Evolutionary conservation across 148 eudicot genomes (phyloP).

Genomic region (Selenicereus undatus): DNA sequence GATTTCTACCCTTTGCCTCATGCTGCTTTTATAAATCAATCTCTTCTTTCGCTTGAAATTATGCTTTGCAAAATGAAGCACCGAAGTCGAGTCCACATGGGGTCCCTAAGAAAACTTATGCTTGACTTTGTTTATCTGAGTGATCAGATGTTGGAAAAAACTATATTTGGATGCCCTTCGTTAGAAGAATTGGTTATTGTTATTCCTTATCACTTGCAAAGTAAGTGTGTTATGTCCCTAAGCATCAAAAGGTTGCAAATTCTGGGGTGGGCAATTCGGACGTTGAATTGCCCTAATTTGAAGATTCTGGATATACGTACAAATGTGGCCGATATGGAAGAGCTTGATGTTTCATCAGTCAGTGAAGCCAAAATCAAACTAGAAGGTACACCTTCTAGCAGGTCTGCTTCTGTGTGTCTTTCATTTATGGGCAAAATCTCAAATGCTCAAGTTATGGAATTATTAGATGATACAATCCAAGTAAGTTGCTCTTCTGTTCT

Average conservation of each 20-base stretch:
- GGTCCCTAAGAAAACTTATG: neutral
- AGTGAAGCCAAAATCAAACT: neutral
- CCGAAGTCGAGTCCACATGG: neutral
- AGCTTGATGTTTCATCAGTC: neutral
- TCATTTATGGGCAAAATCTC: neutral
- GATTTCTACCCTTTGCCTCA: neutral
- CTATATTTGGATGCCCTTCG: slow-evolving; percentile 9
- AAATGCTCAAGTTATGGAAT: neutral
- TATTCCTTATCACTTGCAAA: neutral
- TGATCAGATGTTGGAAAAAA: neutral
- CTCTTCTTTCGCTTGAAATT: neutral
- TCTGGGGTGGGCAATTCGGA: neutral
- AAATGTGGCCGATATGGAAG: neutral
- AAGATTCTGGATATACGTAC: neutral
- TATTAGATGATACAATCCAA: neutral
- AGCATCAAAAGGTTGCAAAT: neutral
- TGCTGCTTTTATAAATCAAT: slow-evolving; percentile 1
- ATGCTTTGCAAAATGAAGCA: neutral
- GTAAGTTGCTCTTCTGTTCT: neutral
- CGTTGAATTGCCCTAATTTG: slow-evolving; percentile 2
- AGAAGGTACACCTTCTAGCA: neutral
- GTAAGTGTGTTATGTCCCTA: neutral
- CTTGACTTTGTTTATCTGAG: neutral
- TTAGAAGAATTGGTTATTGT: neutral
- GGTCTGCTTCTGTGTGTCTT: neutral